Evolutionary conservation across 108 stramenopile species (phyloP).

Genomic region (Skeletonema menzelii): DNA sequence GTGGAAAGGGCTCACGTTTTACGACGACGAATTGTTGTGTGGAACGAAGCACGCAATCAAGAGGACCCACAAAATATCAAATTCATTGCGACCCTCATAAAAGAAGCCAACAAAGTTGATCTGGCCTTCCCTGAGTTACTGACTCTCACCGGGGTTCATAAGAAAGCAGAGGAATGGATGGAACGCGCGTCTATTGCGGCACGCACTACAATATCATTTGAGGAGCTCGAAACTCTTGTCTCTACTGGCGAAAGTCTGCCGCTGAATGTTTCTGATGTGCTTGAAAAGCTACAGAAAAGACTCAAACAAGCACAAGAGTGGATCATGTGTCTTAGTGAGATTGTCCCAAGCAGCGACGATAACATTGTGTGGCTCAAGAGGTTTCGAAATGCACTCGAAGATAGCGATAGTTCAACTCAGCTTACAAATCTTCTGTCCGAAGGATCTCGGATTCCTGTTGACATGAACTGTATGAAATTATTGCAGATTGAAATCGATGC

Average conservation of each 20-base stretch:
- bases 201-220: slow-evolving; percentile 68
- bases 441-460: slow-evolving; percentile 77
- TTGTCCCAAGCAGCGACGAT: slow-evolving; percentile 50
- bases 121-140: slow-evolving; percentile 53
- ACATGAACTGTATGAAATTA: slow-evolving; percentile 63
- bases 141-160: slow-evolving; percentile 51
- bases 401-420: slow-evolving; percentile 36
- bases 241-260: slow-evolving; percentile 56
- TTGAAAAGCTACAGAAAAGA: slow-evolving; percentile 68
- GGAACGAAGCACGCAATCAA: slow-evolving; percentile 53
- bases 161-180: slow-evolving; percentile 65
- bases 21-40: slow-evolving; percentile 50
- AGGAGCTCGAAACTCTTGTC: slow-evolving; percentile 66
- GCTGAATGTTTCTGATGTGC: slow-evolving; percentile 65
- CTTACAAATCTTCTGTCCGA: slow-evolving; percentile 64
- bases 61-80: slow-evolving; percentile 57
- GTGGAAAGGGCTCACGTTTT: slow-evolving; percentile 62
- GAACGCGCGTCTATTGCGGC: slow-evolving; percentile 80
- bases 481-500: slow-evolving; percentile 81
- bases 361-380: slow-evolving; percentile 53
- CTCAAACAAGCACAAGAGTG: slow-evolving; percentile 58
- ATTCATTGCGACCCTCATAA: slow-evolving; percentile 56
- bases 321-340: slow-evolving; percentile 54
- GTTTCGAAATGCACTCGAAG: slow-evolving; percentile 52
- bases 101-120: slow-evolving; percentile 66